Conservation (phyloP, 768 basidiomycete species). For the Termitomyces sp. region DNA sequence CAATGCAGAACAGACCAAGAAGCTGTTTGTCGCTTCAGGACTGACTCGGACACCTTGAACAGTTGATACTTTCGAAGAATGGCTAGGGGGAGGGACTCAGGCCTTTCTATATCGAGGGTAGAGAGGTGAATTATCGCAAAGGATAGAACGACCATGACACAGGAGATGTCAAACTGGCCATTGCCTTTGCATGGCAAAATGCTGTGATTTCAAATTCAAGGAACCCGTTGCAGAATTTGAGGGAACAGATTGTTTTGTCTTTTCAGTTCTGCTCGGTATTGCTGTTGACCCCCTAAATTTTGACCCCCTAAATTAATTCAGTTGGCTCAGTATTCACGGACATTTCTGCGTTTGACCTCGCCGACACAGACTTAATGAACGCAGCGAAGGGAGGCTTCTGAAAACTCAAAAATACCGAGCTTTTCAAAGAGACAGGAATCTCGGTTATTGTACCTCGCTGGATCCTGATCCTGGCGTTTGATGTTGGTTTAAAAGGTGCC, state of each 20-base stretch:
- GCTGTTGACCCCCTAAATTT: not conserved
- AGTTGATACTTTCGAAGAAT: not conserved
- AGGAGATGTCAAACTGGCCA: not conserved
- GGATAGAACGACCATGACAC: too few relatives aligned
- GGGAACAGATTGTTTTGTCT: not conserved
- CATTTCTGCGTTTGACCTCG: not conserved
- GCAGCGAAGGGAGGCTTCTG: not conserved
- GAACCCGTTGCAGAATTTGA: not conserved
- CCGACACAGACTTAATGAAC: not conserved
- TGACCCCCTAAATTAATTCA: not conserved
- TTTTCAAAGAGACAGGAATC: not conserved
- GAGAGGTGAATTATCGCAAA: not conserved
- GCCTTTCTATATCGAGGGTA: not conserved
- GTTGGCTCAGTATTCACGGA: not conserved
- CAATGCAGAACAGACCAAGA: not conserved
- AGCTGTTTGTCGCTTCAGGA: not conserved
- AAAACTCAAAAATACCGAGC: not conserved
- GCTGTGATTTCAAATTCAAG: not conserved
- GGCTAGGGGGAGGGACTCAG: not conserved
- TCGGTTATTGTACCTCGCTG: not conserved
- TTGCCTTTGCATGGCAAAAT: not conserved
- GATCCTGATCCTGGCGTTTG: not conserved
- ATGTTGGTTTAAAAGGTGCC: not conserved
- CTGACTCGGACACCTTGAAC: too few relatives aligned
- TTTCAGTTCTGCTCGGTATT: not conserved